phyloP scores from a whole-genome alignment of 805 yeast genomes.

The Komagataella phaffii region DNA sequence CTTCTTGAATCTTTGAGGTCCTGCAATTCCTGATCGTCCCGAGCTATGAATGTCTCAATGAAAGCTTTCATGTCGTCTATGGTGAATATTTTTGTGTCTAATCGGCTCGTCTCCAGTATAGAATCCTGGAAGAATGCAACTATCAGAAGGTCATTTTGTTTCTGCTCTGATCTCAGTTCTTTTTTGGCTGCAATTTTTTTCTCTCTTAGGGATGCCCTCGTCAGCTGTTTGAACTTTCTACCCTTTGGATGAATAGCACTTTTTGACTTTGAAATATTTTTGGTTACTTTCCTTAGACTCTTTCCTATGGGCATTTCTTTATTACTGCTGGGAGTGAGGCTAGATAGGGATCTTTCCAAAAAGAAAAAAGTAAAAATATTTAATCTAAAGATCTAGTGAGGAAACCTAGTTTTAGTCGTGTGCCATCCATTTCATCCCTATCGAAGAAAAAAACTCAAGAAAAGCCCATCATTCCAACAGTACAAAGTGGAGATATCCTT shows the following conservation, averaged over 20 bases:
- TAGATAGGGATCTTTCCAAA: not conserved
- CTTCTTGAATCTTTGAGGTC: slow-evolving; percentile 49
- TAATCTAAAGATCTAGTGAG: not conserved
- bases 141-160: slow-evolving; percentile 46
- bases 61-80: slow-evolving; percentile 48
- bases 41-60: slow-evolving; percentile 44
- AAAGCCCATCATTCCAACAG: not conserved
- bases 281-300: slow-evolving; percentile 50
- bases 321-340: not conserved
- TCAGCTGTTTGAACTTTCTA: slow-evolving; percentile 72
- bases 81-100: slow-evolving; percentile 20
- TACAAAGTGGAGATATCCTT: not conserved
- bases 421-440: not conserved
- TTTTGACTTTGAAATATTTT: slow-evolving; percentile 39
- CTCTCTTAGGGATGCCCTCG: slow-evolving; percentile 80
- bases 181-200: slow-evolving; percentile 51
- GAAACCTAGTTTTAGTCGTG: not conserved
- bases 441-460: not conserved
- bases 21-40: slow-evolving; percentile 71
- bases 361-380: not conserved
- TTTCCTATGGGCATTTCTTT: slow-evolving; percentile 52
- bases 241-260: slow-evolving; percentile 75
- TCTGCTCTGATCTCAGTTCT: slow-evolving; percentile 40
- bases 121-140: slow-evolving; percentile 47
- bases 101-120: slow-evolving; percentile 17